These are phyloP conservation scores for Aspergillus sclerotiicarbonarius DNA, from an alignment of 495 filamentous ascomycete genomes.

Conservation along the genomic window DNA sequence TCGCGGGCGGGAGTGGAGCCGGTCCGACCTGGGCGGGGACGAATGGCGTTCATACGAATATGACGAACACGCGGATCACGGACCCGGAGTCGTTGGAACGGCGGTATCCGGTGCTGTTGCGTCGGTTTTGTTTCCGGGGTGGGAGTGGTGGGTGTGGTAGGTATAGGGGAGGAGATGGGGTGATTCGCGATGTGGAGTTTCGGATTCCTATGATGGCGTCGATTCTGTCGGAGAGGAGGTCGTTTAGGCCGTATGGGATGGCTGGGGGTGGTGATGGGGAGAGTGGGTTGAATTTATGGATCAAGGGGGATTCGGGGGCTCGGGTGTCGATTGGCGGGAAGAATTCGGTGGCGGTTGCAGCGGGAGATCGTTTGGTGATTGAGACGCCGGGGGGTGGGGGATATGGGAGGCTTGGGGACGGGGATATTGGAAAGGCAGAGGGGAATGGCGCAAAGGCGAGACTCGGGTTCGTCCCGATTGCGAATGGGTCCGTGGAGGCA, in stretches of 20 bases:
- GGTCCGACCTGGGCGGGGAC: conserved; percentile 86
- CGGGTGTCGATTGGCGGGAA: neutral
- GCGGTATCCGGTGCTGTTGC: conserved; percentile 82
- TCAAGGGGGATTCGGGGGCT: neutral
- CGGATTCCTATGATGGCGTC: conserved; percentile 82
- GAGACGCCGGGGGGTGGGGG: neutral
- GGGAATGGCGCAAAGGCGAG: neutral
- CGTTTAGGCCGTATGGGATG: conserved; percentile 86
- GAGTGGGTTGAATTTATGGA: conserved; percentile 67
- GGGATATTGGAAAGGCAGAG: neutral
- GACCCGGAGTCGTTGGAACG: conserved; percentile 95
- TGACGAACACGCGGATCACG: conserved; percentile 99
- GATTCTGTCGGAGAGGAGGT: conserved; percentile 83
- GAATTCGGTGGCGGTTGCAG: neutral
- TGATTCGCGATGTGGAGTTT: conserved; percentile 94
- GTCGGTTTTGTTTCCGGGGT: conserved; percentile 74
- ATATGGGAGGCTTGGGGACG: neutral
- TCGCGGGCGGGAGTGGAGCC: conserved; percentile 88
- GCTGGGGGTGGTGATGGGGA: conserved; percentile 79
- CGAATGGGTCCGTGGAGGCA: neutral
- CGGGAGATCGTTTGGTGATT: neutral
- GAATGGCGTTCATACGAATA: conserved; percentile 88
- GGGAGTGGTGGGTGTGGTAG: conserved; percentile 68
- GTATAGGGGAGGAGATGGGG: conserved; percentile 84
- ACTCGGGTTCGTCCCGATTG: neutral